Conservation (phyloP, 192 early-diverging fungal genomes). For the Oehlia diaphana region DNA sequence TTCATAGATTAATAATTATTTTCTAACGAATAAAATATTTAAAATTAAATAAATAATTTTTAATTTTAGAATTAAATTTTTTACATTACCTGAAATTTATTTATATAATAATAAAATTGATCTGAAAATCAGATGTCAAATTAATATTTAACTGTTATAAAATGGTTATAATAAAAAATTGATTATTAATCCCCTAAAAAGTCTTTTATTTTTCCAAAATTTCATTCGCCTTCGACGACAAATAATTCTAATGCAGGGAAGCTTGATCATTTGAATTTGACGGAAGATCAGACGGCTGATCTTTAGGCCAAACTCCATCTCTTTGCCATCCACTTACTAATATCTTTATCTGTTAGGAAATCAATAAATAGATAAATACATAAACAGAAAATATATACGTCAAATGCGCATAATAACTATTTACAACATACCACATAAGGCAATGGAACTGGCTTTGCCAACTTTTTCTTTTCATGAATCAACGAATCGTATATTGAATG, state of each 20-base stretch:
- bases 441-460: slow-evolving; percentile 49
- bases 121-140: too few relatives aligned
- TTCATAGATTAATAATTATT: too few relatives aligned
- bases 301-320: slow-evolving; percentile 49
- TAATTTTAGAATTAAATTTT: too few relatives aligned
- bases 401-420: not conserved
- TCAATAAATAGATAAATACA: not conserved
- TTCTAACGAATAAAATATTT: too few relatives aligned
- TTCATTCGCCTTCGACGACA: not conserved
- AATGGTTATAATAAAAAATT: not conserved
- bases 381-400: too few relatives aligned
- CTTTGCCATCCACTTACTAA: slow-evolving; percentile 57
- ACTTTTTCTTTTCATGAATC: slow-evolving; percentile 42
- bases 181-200: not conserved
- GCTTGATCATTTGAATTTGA: not conserved
- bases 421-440: slow-evolving; percentile 43
- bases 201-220: too few relatives aligned
- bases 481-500: slow-evolving; percentile 48
- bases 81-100: too few relatives aligned
- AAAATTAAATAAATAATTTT: too few relatives aligned
- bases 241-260: not conserved
- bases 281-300: not conserved
- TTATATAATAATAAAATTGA: too few relatives aligned
- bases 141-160: too few relatives aligned
- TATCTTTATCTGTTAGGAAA: slow-evolving; percentile 44